Base-by-base conservation (phyloP, 257 asterid genomes). In the Prunella vulgaris region DNA sequence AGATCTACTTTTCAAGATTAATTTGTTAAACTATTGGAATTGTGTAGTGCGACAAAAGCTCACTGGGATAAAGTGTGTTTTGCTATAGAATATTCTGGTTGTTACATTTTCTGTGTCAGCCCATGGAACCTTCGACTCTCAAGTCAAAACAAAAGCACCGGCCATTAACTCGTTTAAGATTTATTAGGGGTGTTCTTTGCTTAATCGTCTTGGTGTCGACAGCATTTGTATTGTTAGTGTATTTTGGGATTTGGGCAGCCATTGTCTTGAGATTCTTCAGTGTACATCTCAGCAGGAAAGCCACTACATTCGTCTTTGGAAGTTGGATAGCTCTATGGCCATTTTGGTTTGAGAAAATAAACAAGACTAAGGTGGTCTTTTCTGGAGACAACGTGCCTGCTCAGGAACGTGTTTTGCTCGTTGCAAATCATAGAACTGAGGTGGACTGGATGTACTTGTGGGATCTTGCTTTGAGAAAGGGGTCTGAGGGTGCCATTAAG, bases 391-490 rank as follows among this genome's bases (percentile, higher is more conserved):
- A 32, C 27, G 90, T 92, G 65, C 95, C 96, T 3, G 32, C 64
- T 1, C 80, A 76, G 58, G 92, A 90, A 65, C 90, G 98, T 10
- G 94, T 80, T 25, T 66, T 92, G 62, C 80, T 92, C 49, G 78
- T 92, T 32, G 92, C 98, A 1, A 92, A 92, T 72, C 98, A 92
- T 70, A 82, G 96, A 73, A 89, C 96, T 4, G 96, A 89, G 84
- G 96, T 92, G 28, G 98, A 92, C 57, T 92, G 98, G 98, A 92
- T 92, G 96, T 92, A 92, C 78, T 76, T 92, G 76, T 92, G 98
- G 98, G 86, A 92, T 79, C 95, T 92, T 75, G 96, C 96, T 0
- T 70, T 89, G 76, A 78, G 96, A 40, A 92, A 92, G 78, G 84
- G 89, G 33, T 70, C 88, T 17, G 82, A 81, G 24, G 95, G 96